Evolutionary conservation across 257 asterid species (phyloP), one percentile per base, ranked within the genome.

Genomic region (Schizonepeta tenuifolia): DNA sequence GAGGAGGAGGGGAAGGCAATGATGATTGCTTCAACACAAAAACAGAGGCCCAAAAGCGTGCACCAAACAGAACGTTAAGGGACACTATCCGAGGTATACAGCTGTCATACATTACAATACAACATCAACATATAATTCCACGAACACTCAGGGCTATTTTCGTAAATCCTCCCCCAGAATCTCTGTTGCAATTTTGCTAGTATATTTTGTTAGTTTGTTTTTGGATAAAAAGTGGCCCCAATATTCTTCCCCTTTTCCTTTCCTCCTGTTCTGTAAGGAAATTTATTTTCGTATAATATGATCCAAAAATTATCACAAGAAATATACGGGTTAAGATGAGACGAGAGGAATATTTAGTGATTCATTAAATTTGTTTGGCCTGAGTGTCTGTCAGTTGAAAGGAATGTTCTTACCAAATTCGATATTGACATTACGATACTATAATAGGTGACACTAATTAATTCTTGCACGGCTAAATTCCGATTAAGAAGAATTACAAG

Each of bases 11-110:
- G 49, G 26, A 55, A 21, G 74, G 72, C 43, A 69, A 80, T 83
- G 76, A 77, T 77, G 70, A 71, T 83, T 83, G 87, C 84, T 83
- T 80, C 61, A 51, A 67, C 74, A 70, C 67, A 75, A 83, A 82
- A 73, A 73, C 66, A 70, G 56, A 69, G 60, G 38, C 22, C 28
- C 24, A 26, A 44, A 77, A 72, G 85, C 83, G 78, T 79, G 83
- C 83, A 77, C 69, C 79, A 54, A 72, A 73, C 67, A 40, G 17
- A 58, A 59, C 70, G 79, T 44, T 55, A 36, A 18, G 69, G 64
- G 75, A 50, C 75, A 60, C 63, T 50, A 62, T 61, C 70, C 77
- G 62, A 74, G 60, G 68, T 36, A 31, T 66, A 62, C 82, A 81
- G 83, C 83, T 82, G 78, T 69, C 50, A 2, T 3, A 44, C 17